Base-by-base conservation (phyloP, 495 filamentous ascomycete species). In the Daldinia grandis region DNA sequence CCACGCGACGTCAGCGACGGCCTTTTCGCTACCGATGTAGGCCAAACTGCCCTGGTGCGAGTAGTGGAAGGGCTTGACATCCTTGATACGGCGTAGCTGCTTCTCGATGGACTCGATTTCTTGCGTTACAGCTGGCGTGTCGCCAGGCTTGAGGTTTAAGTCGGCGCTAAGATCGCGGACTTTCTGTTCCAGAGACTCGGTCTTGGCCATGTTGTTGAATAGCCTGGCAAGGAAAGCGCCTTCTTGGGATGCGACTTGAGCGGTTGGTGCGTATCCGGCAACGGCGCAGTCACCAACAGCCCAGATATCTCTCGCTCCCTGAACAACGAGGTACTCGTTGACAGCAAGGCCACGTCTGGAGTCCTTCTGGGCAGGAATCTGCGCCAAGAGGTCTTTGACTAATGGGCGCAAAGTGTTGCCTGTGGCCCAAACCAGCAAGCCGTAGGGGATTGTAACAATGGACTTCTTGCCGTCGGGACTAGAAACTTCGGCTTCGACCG, bases 121-220 rank as follows among this genome's bases (percentile, higher is more conserved):
- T 66, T 87, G 89, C 54, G 91, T 88, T 59, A 86, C 82, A 31
- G 88, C 84, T 74, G 95, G 91, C 51, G 84, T 82, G 77, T 82
- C 81, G 59, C 82, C 83, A 21, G 83, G 83, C 68, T 82, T 73
- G 35, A 84, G 73, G 74, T 87, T 86, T 8, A 89, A 74, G 24
- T 78, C 73, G 1, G 80, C 68, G 76, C 83, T 85, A 25, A 89
- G 81, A 14, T 89, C 86, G 55, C 87, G 81, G 53, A 98, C 84
- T 66, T 94, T 85, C 40, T 78, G 70, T 83, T 98, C 93, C 66
- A 98, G 84, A 42, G 81, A 76, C 74, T 97, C 91, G 15, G 90
- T 95, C 86, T 92, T 94, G 73, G 93, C 95, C 91, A 98, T 97
- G 78, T 92, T 94, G 85, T 99, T 99, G 87, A 99, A 97, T 47